These are phyloP conservation scores for Taphrina pruni DNA, from an alignment of 1,139 yeast species.

Conservation along the genomic window DNA sequence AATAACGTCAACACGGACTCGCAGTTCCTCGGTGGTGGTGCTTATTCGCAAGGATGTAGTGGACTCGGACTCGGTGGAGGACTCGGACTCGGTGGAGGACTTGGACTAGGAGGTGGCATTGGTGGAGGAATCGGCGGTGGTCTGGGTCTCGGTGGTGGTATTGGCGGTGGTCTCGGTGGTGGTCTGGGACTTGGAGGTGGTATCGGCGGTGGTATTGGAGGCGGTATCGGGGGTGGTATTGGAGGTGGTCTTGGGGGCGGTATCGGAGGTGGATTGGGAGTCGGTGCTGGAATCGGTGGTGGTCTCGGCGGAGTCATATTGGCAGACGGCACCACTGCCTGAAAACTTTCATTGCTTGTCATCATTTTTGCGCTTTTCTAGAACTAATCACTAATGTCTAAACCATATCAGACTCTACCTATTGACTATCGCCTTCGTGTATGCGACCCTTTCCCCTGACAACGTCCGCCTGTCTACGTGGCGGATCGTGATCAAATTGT, in stretches of 20 bases:
- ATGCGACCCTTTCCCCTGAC: too few species aligned
- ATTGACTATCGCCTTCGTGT: too few species aligned
- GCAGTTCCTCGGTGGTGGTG: constrained; percentile 9
- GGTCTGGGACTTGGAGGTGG: constrained; percentile 9
- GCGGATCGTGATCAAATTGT: neutral
- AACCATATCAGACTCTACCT: too few species aligned
- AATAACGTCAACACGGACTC: constrained; percentile 9
- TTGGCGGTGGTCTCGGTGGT: constrained; percentile 20
- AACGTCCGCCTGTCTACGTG: neutral
- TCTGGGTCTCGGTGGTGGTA: constrained; percentile 24
- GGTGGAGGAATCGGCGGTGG: neutral
- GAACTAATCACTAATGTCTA: neutral
- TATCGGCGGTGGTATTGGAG: constrained; percentile 6
- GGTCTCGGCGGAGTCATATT: constrained; percentile 28
- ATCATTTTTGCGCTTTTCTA: neutral
- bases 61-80: constrained; percentile 7
- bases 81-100: neutral
- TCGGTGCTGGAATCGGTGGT: constrained; percentile 24
- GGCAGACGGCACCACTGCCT: constrained; percentile 15
- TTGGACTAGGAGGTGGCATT: constrained; percentile 13
- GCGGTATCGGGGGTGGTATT: constrained; percentile 18
- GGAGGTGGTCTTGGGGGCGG: constrained; percentile 2
- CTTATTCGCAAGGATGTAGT: constrained; percentile 9
- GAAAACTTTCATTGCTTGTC: neutral
- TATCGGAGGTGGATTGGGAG: neutral